Base-by-base conservation (phyloP, 371 early-diverging fungal genomes). In the Ordospora pajunii region DNA sequence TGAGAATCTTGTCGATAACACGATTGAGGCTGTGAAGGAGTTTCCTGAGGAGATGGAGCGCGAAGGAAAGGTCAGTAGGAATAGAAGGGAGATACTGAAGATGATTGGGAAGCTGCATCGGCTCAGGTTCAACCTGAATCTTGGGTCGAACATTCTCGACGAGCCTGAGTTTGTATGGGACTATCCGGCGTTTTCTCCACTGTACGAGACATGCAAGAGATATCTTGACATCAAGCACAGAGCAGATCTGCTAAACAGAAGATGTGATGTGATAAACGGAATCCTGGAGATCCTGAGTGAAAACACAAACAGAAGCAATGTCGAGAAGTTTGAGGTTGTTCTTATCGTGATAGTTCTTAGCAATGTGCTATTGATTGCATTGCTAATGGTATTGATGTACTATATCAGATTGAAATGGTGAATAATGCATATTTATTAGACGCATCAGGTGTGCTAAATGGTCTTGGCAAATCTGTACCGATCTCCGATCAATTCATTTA, bases 111-210 rank as follows among this genome's bases (percentile, higher is more conserved):
- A 73, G 32, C 62, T 85, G 14, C 81, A 85, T 67, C 76, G 71
- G 46, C 70, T 85, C 1, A 73, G 81, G 40, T 79, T 85, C 49
- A 82, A 83, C 52, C 53, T 85, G 32, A 83, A 85, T 75, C 64
- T 85, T 19, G 82, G 77, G 2, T 80, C 85, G 19, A 85, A 84
- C 70, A 85, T 85, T 70, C 68, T 85, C 42, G 84, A 82, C 62
- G 83, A 84, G 50, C 85, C 85, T 40, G 85, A 85, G 40, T 75
- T 85, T 27, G 73, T 85, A 0, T 85, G 85, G 85, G 73, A 84
- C 58, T 83, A 80, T 75, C 79, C 82, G 1, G 74, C 70, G 19
- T 85, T 78, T 77, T 79, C 83, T 11, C 63, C 79, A 1, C 50
- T 85, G 12, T 85, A 85, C 66, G 84, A 82, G 54, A 79, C 80